Conservation (phyloP, 768 basidiomycete species). For the Lentinula raphanica region DNA sequence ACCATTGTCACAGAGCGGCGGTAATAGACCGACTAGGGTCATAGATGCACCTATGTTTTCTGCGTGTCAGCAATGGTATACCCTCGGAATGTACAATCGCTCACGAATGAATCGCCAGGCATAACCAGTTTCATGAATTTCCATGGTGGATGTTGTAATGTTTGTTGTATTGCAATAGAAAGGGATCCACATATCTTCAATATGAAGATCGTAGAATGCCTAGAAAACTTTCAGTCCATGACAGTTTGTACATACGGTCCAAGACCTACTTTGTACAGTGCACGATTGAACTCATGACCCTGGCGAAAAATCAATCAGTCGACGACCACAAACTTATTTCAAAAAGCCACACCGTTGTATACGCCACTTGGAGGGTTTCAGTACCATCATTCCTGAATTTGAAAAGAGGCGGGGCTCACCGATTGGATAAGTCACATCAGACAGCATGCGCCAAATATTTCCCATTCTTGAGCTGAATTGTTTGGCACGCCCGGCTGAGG, state of each 20-base stretch:
- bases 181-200: slow-evolving; percentile 98
- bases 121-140: slow-evolving; percentile 97
- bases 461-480: slow-evolving; percentile 90
- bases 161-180: slow-evolving; percentile 98
- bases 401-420: slow-evolving; percentile 55
- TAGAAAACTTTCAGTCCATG: slow-evolving; percentile 21
- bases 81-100: slow-evolving; percentile 13
- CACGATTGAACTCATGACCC: slow-evolving; percentile 94
- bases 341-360: slow-evolving; percentile 62
- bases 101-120: slow-evolving; percentile 92
- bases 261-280: slow-evolving; percentile 74
- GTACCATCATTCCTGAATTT: slow-evolving; percentile 28
- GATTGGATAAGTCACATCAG: slow-evolving; percentile 89
- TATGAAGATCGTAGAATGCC: slow-evolving; percentile 91
- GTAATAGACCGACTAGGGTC: slow-evolving; percentile 92
- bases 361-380: slow-evolving; percentile 47
- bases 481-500: slow-evolving; percentile 79
- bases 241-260: not conserved
- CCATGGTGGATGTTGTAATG: slow-evolving; percentile 93
- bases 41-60: slow-evolving; percentile 76
- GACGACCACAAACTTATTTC: slow-evolving; percentile 3
- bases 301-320: slow-evolving; percentile 24
- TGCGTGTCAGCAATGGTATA: not conserved
- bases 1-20: slow-evolving; percentile 92
- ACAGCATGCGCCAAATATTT: slow-evolving; percentile 90